Evolutionary conservation across 202 grass and related monocot species (phyloP), one percentile per base, ranked within the genome.

Genomic region (Hordeum pubiflorum): DNA sequence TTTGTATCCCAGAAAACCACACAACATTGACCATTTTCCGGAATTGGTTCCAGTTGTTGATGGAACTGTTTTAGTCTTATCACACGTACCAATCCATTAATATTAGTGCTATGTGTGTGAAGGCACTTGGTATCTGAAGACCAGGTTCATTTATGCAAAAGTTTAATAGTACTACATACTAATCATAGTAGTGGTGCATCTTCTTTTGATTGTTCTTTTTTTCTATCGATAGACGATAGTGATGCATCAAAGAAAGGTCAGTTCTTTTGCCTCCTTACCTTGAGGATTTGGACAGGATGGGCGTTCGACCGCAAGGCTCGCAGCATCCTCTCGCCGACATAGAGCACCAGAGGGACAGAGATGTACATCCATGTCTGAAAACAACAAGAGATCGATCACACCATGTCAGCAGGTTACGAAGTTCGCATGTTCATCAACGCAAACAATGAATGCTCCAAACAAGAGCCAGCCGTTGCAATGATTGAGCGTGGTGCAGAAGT

Each of bases 291-390:
- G 23, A 93, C 96, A 31, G 86, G 54, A 65, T 96, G 94, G 60
- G 90, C 96, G 34, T 95, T 99, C 27, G 96, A 99, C 57, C 96
- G 89, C 38, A 99, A 75, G 65, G 90, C 92, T 78, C 96, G 72
- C 10, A 99, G 82, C 61, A 82, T 90, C 79, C 96, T 82, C 44
- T 96, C 96, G 39, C 96, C 96, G 1, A 91, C 83, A 41, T 99
- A 99, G 36, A 95, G 67, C 17, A 83, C 40, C 87, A 99, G 80
- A 0, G 96, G 96, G 58, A 99, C 75, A 17, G 92, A 85, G 69
- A 99, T 93, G 89, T 99, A 99, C 90, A 99, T 99, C 96, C 96
- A 99, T 87, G 96, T 99, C 96, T 99, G 91, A 50, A 41, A 86
- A 41, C 23, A 62, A 22, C 64, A 78, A 12, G 54, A 75, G 55